phyloP scores from a whole-genome alignment of 495 filamentous ascomycete species.

The Neurospora tetrasperma region DNA sequence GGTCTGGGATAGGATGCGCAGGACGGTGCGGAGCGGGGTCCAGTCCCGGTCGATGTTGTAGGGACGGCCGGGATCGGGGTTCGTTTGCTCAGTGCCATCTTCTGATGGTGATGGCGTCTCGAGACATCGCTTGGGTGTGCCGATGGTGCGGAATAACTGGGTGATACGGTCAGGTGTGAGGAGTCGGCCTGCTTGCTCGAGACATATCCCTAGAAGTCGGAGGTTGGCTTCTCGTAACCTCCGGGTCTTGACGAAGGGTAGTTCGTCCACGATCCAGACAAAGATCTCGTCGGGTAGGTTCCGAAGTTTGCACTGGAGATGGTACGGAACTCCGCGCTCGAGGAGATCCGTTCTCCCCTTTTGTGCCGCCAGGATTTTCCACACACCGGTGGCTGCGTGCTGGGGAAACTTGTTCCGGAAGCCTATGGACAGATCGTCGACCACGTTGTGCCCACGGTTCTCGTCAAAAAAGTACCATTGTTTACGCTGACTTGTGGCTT shows the following conservation, averaged over 20 bases:
- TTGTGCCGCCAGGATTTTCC: constrained; percentile 36
- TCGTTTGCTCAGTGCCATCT: background rate
- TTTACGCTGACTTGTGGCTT: constrained; percentile 50
- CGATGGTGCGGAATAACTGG: constrained; percentile 30
- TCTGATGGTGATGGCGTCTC: background rate
- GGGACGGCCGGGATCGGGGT: constrained; percentile 8
- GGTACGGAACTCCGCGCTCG: constrained; percentile 55
- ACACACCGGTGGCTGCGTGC: constrained; percentile 19
- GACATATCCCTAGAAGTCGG: constrained; percentile 29
- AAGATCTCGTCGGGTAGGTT: constrained; percentile 60
- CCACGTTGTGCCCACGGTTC: constrained; percentile 4
- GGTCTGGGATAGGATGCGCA: constrained; percentile 23
- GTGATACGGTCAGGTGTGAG: constrained; percentile 27
- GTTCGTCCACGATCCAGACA: constrained; percentile 61
- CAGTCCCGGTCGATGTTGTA: constrained; percentile 26
- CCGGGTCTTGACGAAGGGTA: constrained; percentile 49
- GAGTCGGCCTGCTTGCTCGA: constrained; percentile 27
- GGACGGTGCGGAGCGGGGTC: constrained; percentile 22
- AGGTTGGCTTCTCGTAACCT: constrained; percentile 58
- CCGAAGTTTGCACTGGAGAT: constrained; percentile 41
- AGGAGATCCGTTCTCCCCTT: constrained; percentile 50
- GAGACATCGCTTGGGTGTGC: constrained; percentile 26
- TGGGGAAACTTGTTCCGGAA: constrained; percentile 25
- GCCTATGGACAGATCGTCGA: constrained; percentile 16
- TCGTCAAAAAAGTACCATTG: constrained; percentile 59